A percentile compares a stretch with the other conserved stretches of the same genome.
Conservation (phyloP, 192 early-diverging fungal species). For the Fimicolochytrium jonesii region DNA sequence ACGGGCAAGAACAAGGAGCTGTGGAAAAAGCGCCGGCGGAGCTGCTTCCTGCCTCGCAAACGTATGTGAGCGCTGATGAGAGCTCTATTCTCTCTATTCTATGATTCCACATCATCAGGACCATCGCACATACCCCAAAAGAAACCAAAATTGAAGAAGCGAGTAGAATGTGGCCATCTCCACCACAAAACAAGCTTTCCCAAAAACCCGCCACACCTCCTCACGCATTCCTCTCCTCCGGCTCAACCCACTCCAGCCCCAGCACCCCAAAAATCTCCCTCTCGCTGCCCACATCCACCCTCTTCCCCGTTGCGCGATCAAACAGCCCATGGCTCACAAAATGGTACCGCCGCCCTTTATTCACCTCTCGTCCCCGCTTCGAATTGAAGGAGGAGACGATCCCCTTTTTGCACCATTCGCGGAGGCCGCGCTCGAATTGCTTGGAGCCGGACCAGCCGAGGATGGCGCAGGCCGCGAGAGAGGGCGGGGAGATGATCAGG, state of each 20-base stretch:
- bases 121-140: no score
- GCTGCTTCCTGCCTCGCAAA: no score
- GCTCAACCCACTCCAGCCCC: constrained; percentile 24
- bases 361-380: constrained; percentile 4
- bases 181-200: no score
- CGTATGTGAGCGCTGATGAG: no score
- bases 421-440: constrained; percentile 30
- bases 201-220: no score
- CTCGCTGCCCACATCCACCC: constrained; percentile 21
- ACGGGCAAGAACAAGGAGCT: no score
- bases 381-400: background rate
- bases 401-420: constrained; percentile 18
- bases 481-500: constrained; percentile 26
- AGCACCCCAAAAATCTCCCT: constrained; percentile 24
- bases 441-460: constrained; percentile 25
- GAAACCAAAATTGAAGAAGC: no score
- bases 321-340: constrained; percentile 34
- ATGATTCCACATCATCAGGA: no score
- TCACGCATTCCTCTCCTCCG: constrained; percentile 24
- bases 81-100: no score
- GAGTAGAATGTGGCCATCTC: no score
- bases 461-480: constrained; percentile 5
- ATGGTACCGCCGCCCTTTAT: no score
- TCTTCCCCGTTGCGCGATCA: constrained; percentile 12
- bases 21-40: no score